A percentile compares a stretch with the other conserved stretches of the same genome.
These are phyloP conservation scores for Crotalaria pallida DNA, from an alignment of 306 rosid genomes.

Conservation along the genomic window DNA sequence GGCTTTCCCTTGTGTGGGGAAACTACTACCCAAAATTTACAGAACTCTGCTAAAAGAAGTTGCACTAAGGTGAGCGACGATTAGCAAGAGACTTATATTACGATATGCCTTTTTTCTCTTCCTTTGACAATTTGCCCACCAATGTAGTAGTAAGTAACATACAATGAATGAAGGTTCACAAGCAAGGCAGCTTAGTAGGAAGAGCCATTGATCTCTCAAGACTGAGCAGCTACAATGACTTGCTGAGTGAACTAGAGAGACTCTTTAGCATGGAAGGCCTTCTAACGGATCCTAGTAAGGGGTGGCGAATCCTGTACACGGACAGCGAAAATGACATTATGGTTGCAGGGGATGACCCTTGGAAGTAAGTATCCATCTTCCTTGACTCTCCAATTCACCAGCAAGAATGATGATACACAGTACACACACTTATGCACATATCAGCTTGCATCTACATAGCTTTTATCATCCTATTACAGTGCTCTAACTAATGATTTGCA, in stretches of 20 bases:
- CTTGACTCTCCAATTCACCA: background rate
- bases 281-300: constrained; percentile 66
- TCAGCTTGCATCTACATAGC: too few species aligned
- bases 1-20: constrained; percentile 79
- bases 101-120: constrained; percentile 40
- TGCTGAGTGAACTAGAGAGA: constrained; percentile 77
- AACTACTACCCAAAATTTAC: constrained; percentile 38
- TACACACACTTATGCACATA: too few species aligned
- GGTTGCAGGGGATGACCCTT: constrained; percentile 96
- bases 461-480: background rate
- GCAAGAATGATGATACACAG: too few species aligned
- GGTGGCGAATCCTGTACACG: constrained; percentile 85
- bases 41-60: constrained; percentile 68
- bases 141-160: constrained; percentile 36
- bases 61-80: constrained; percentile 85
- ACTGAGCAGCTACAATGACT: constrained; percentile 69
- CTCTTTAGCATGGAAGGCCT: constrained; percentile 96
- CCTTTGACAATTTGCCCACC: constrained; percentile 49
- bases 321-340: constrained; percentile 95
- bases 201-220: constrained; percentile 94
- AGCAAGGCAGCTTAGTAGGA: constrained; percentile 97
- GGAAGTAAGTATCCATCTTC: constrained; percentile 65
- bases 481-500: background rate
- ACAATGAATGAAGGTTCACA: constrained; percentile 88
- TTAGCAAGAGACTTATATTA: constrained; percentile 42